phyloP scores from a whole-genome alignment of 331 rosid species.

The Cydonia oblonga region DNA sequence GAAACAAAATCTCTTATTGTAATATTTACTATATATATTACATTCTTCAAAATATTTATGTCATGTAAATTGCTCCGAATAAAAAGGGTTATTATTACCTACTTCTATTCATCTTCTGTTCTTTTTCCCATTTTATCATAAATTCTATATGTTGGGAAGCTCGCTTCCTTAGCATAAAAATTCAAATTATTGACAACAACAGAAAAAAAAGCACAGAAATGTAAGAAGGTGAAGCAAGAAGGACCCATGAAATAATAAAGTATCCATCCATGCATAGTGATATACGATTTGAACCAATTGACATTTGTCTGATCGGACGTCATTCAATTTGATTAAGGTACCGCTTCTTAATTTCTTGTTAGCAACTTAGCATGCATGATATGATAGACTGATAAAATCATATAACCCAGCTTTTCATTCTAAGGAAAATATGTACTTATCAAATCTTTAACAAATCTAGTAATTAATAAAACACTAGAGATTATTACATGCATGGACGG shows the following conservation, averaged over 20 bases:
- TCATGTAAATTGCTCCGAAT: no score
- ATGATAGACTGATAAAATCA: not conserved
- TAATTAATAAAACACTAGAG: not conserved
- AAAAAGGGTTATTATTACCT: not conserved
- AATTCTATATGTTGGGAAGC: not conserved
- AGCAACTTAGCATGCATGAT: not conserved
- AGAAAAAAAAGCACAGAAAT: no score
- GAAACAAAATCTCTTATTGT: no score
- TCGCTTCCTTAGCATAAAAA: not conserved
- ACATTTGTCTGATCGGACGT: constrained; percentile 9
- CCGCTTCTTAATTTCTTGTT: not conserved
- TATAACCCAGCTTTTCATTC: not conserved
- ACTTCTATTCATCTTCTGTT: not conserved
- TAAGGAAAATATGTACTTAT: not conserved
- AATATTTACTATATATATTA: no score
- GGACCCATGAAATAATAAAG: constrained; percentile 34
- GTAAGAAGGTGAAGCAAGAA: constrained; percentile 7
- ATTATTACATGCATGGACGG: not conserved
- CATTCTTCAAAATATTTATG: no score
- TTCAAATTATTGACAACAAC: no score
- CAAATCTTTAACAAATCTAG: not conserved
- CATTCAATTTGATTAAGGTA: constrained; percentile 22
- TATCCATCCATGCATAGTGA: constrained; percentile 22
- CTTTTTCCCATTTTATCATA: not conserved
- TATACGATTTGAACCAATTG: not conserved